phyloP scores from a whole-genome alignment of 148 eudicot genomes.

The Rhododendron molle region DNA sequence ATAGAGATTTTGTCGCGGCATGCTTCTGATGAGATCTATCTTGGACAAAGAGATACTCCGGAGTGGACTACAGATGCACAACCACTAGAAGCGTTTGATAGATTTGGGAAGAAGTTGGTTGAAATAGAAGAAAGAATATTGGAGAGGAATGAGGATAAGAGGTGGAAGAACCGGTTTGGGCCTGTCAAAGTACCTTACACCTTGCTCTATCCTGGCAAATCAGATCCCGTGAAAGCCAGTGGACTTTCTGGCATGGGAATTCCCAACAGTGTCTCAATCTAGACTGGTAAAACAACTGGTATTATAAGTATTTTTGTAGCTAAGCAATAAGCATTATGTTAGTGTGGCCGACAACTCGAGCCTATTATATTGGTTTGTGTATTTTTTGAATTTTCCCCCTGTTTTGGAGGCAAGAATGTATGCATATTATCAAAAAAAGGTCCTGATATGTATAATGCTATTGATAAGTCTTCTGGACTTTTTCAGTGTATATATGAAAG shows the following conservation, averaged over 20 bases:
- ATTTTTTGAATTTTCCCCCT: background rate
- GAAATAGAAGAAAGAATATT: conserved; percentile 20
- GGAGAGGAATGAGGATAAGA: conserved; percentile 15
- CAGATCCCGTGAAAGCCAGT: background rate
- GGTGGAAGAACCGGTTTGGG: conserved; percentile 22
- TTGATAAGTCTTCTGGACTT: background rate
- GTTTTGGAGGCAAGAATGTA: background rate
- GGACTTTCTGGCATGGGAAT: conserved; percentile 29
- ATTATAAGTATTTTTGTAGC: conserved; percentile 3
- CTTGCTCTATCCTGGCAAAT: conserved; percentile 19
- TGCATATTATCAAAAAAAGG: background rate
- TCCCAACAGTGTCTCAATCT: conserved; percentile 37
- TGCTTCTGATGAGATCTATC: conserved; percentile 30
- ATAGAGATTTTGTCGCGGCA: conserved; percentile 38
- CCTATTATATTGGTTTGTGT: background rate
- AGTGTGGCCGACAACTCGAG: background rate
- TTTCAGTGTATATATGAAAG: background rate
- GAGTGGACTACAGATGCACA: conserved; percentile 29
- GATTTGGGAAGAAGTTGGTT: conserved; percentile 17
- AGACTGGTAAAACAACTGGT: background rate
- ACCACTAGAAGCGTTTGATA: conserved; percentile 17
- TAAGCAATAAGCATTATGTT: background rate
- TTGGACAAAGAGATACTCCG: conserved; percentile 26
- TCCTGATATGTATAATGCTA: background rate
- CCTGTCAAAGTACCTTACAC: conserved; percentile 28